A percentile compares a stretch with the other conserved stretches of the same genome.
phyloP scores from a whole-genome alignment of 345 rosid genomes.

The Salix caprea region DNA sequence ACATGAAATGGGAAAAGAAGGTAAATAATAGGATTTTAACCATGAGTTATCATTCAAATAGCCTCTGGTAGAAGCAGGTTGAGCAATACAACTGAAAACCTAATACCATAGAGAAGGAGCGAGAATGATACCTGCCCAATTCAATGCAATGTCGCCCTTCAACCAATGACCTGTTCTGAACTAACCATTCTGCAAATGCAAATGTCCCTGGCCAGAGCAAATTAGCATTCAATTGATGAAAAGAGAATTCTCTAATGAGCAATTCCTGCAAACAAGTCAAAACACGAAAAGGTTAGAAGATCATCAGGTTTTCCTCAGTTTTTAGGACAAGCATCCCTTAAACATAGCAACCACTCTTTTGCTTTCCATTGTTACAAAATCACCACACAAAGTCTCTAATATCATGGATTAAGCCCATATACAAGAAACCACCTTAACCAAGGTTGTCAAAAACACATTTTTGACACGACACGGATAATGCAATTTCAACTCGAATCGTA shows the following conservation, averaged over 20 bases:
- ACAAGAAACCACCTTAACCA: too few species aligned
- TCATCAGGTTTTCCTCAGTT: too few species aligned
- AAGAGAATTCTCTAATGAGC: slow-evolving; percentile 71
- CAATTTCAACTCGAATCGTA: too few species aligned
- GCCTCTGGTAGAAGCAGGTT: neutral
- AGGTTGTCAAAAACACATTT: too few species aligned
- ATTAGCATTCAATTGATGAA: slow-evolving; percentile 92
- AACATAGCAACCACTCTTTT: neutral
- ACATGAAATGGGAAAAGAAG: neutral
- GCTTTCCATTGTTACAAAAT: too few species aligned
- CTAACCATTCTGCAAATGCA: slow-evolving; percentile 86
- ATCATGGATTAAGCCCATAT: too few species aligned
- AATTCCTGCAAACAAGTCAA: slow-evolving; percentile 55
- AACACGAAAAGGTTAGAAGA: neutral
- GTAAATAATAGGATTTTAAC: neutral
- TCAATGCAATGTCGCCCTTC: slow-evolving; percentile 67
- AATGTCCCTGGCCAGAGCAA: slow-evolving; percentile 98
- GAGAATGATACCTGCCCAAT: slow-evolving; percentile 64
- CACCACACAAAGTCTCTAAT: too few species aligned
- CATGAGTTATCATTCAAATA: neutral
- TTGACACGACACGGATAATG: too few species aligned
- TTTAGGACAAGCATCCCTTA: neutral
- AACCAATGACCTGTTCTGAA: slow-evolving; percentile 42
- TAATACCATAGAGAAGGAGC: neutral
- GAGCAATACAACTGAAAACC: neutral